phyloP scores from a whole-genome alignment of 108 stramenopile genomes.

The Nannochloropsis gaditana region DNA sequence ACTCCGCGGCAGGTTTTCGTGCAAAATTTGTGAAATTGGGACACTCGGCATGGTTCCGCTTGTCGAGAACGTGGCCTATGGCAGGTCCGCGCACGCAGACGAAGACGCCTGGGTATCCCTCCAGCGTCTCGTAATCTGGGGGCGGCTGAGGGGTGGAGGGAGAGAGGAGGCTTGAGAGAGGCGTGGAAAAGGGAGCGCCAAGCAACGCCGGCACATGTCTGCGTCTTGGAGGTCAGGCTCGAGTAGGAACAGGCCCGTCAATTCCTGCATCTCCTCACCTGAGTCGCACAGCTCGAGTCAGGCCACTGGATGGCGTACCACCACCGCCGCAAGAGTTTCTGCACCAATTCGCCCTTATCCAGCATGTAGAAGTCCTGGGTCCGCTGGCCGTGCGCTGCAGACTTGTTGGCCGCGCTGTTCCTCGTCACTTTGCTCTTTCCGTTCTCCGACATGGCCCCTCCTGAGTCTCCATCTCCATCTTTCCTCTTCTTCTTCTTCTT shows the following conservation, averaged over 20 bases:
- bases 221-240: neutral
- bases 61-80: slow-evolving; percentile 43
- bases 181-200: slow-evolving; percentile 24
- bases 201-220: neutral
- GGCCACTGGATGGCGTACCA: slow-evolving; percentile 90
- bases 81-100: slow-evolving; percentile 57
- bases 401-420: neutral
- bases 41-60: slow-evolving; percentile 23
- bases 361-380: slow-evolving; percentile 43
- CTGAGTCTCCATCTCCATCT: neutral
- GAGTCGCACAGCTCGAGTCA: neutral
- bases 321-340: slow-evolving; percentile 79
- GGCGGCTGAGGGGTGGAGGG: slow-evolving; percentile 56
- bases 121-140: slow-evolving; percentile 69
- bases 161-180: slow-evolving; percentile 35
- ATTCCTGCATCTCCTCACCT: neutral
- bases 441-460: neutral
- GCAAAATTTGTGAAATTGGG: slow-evolving; percentile 42
- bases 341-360: slow-evolving; percentile 77
- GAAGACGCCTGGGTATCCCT: slow-evolving; percentile 88
- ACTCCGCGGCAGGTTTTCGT: slow-evolving; percentile 33
- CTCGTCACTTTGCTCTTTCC: neutral
- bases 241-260: neutral
- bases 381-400: neutral
- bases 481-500: neutral